Conservation (phyloP, 352 stramenopile species). For the Phytophthora idaei region DNA sequence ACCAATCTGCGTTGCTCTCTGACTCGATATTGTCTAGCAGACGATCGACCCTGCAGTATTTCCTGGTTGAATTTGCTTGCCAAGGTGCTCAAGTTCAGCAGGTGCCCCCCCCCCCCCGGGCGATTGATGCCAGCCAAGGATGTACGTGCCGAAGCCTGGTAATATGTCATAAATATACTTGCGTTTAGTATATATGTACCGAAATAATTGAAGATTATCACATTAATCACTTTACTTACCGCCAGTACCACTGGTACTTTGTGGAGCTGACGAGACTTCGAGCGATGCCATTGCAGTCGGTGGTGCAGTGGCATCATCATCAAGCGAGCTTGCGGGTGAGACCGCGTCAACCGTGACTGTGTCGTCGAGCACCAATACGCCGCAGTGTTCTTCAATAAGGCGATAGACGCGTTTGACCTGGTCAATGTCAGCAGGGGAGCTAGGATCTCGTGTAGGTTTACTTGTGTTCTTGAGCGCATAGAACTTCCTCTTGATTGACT, state of each 20-base stretch:
- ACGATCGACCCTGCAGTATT: background rate
- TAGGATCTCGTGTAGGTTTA: slow-evolving; percentile 6
- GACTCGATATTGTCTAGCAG: background rate
- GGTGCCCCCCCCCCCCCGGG: background rate
- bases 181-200: background rate
- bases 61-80: background rate
- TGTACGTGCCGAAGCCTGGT: background rate
- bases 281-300: background rate
- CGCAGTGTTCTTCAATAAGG: background rate
- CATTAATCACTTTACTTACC: no score
- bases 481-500: slow-evolving; percentile 10
- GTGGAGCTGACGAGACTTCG: background rate
- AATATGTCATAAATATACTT: background rate
- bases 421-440: background rate
- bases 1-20: background rate
- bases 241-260: background rate
- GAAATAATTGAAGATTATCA: no score
- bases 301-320: no score
- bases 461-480: background rate
- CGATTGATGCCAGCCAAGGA: background rate
- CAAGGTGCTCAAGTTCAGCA: background rate
- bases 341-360: background rate
- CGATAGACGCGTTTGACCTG: slow-evolving; percentile 1
- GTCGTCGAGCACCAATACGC: background rate
- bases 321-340: background rate